Conservation (phyloP, 768 basidiomycete species). For the Suillus luteus region DNA sequence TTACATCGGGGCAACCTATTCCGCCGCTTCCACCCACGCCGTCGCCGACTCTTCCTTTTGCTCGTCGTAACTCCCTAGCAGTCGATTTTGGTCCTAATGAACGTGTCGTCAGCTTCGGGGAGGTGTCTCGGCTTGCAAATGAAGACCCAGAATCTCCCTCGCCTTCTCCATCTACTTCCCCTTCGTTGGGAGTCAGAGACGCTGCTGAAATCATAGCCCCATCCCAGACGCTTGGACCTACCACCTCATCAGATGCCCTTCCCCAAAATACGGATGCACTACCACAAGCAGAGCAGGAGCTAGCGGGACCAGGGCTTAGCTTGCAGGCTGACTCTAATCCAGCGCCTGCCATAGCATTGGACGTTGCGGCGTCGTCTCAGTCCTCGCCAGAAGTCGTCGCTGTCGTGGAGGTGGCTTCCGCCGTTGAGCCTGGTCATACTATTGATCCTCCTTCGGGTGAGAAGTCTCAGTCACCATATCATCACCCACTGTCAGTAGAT, state of each 20-base stretch:
- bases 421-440: not conserved
- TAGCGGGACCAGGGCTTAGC: not conserved
- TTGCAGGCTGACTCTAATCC: not conserved
- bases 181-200: not conserved
- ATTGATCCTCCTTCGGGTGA: not conserved
- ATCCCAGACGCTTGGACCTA: not conserved
- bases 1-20: constrained; percentile 25
- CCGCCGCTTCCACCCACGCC: constrained; percentile 26
- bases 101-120: constrained; percentile 23
- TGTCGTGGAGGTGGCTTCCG: not conserved
- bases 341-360: not conserved
- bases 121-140: constrained; percentile 4
- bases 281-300: constrained; percentile 10
- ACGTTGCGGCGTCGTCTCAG: not conserved
- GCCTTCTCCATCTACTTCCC: constrained; percentile 6
- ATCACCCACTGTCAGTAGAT: not conserved
- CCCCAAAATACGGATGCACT: constrained; percentile 8
- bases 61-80: constrained; percentile 34
- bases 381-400: not conserved
- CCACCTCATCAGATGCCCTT: not conserved
- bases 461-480: not conserved
- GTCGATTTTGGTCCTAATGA: constrained; percentile 24
- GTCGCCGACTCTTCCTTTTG: not conserved
- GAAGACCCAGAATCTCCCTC: constrained; percentile 13
- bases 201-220: not conserved